phyloP scores from a whole-genome alignment of 2,329 filamentous ascomycete species.

The Apiospora malaysiana region DNA sequence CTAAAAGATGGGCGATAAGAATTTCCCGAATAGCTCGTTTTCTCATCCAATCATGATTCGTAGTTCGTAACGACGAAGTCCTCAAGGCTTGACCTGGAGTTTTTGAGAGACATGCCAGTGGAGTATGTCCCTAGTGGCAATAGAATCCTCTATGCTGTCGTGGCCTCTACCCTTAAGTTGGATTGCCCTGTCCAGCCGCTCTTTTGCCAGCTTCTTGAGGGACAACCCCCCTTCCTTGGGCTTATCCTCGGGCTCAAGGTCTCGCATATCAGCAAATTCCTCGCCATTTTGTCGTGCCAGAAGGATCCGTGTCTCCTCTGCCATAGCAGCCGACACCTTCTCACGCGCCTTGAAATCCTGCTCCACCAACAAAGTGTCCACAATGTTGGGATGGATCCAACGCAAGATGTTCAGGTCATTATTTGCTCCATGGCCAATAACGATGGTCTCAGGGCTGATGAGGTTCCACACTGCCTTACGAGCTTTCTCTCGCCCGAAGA shows the following conservation, averaged over 20 bases:
- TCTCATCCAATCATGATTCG: no score
- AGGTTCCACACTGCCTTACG: not conserved
- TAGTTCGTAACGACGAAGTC: not conserved
- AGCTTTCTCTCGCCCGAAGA: not conserved
- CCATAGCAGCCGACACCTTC: not conserved
- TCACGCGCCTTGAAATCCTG: not conserved
- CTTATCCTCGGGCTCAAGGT: not conserved
- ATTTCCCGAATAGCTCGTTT: no score
- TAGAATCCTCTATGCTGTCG: slow-evolving; percentile 1
- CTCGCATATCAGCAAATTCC: not conserved
- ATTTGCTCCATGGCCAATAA: not conserved
- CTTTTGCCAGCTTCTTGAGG: not conserved
- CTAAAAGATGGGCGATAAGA: no score
- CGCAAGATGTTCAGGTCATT: slow-evolving; percentile 1
- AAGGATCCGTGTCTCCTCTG: not conserved
- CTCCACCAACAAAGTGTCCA: not conserved
- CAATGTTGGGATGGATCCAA: slow-evolving; percentile 3
- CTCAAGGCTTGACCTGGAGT: not conserved
- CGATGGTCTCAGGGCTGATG: not conserved
- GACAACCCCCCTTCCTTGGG: not conserved
- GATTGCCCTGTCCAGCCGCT: not conserved
- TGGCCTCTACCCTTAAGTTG: not conserved
- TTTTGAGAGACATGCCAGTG: not conserved
- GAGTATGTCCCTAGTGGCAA: not conserved
- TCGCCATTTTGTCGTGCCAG: no score